phyloP scores from a whole-genome alignment of 495 filamentous ascomycete genomes.

The Haplographium delicatum region DNA sequence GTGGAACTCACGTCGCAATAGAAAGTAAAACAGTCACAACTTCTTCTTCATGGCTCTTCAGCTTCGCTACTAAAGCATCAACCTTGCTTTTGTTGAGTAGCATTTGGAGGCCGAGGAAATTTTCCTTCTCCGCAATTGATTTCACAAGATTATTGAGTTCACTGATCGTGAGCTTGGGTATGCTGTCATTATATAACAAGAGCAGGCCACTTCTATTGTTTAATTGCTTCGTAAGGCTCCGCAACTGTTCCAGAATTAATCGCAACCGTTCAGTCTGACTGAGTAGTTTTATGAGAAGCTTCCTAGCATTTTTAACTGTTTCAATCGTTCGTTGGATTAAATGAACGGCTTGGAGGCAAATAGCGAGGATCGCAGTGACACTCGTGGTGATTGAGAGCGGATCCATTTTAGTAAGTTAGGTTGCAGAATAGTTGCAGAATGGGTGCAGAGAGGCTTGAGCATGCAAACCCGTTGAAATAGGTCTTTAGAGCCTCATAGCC shows the following conservation, averaged over 20 bases:
- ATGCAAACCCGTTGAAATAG: no score
- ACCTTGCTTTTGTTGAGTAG: conserved; percentile 1
- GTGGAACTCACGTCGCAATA: neutral
- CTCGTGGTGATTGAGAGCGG: neutral
- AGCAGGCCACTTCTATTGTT: neutral
- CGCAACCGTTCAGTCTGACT: conserved; percentile 3
- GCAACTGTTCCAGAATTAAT: neutral
- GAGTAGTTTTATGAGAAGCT: neutral
- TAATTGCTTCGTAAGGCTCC: neutral
- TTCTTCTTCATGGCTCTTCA: conserved; percentile 1
- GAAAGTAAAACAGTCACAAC: neutral
- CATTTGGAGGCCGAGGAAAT: neutral
- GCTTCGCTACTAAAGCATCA: neutral
- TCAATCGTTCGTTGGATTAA: conserved; percentile 1
- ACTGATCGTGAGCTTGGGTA: neutral
- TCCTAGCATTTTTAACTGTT: conserved; percentile 1
- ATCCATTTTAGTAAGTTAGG: conserved; percentile 1
- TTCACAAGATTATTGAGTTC: conserved; percentile 1
- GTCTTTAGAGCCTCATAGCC: neutral
- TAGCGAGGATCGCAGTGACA: neutral
- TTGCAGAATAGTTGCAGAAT: no score
- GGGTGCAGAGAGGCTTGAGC: no score
- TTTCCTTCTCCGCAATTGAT: neutral
- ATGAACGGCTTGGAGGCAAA: neutral
- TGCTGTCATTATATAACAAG: neutral